These are phyloP conservation scores for Ceratobasidium sp. DNA, from an alignment of 1,284 basidiomycete genomes.

Conservation along the genomic window DNA sequence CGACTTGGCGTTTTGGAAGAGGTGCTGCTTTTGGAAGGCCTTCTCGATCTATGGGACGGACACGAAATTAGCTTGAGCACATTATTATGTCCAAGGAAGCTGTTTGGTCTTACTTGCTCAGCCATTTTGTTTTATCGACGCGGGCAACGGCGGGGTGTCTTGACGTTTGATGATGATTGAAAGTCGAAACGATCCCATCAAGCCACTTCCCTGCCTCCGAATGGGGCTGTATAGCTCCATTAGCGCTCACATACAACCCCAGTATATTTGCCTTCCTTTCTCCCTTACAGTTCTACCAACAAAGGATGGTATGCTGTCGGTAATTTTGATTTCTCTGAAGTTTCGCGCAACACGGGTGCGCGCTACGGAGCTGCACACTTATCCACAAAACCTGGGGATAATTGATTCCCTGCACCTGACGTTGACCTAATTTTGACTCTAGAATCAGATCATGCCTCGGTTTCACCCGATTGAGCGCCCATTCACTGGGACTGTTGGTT, in stretches of 20 bases:
- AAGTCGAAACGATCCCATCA: not conserved
- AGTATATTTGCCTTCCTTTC: not conserved
- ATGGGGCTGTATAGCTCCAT: conserved; percentile 23
- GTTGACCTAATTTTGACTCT: not conserved
- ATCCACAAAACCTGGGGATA: no score
- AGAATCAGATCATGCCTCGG: not conserved
- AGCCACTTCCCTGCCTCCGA: conserved; percentile 20
- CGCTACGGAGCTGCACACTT: no score
- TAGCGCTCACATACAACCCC: not conserved
- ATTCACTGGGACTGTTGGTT: no score
- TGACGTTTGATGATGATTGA: conserved; percentile 38
- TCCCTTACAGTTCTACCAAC: not conserved
- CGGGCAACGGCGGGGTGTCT: conserved; percentile 18
- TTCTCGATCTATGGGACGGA: conserved; percentile 75
- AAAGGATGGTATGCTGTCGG: no score
- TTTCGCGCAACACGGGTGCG: no score
- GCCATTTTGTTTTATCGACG: conserved; percentile 36
- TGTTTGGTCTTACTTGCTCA: conserved; percentile 28
- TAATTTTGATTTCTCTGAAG: no score
- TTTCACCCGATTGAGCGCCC: no score
- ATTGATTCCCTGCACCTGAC: not conserved
- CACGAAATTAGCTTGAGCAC: not conserved
- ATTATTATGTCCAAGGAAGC: not conserved
- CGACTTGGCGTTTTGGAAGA: conserved; percentile 98
- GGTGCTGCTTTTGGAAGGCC: conserved; percentile 95